phyloP scores from a whole-genome alignment of 345 rosid species.

The Litchi chinensis region DNA sequence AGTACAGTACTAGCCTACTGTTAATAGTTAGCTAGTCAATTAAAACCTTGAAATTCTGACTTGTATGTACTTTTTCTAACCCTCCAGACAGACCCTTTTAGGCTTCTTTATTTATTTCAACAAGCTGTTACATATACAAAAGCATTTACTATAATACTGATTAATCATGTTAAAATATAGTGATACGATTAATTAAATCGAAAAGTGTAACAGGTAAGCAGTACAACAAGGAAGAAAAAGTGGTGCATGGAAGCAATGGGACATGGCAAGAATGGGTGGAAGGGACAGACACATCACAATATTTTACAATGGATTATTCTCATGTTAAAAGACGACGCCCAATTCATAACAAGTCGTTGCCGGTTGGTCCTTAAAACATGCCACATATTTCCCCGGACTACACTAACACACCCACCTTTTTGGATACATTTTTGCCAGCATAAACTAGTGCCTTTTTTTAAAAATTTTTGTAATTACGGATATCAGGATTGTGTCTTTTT shows the following conservation, averaged over 20 bases:
- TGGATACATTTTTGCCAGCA: conserved; percentile 23
- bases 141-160: too few relatives aligned
- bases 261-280: conserved; percentile 39
- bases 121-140: neutral
- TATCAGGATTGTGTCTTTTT: conserved; percentile 14
- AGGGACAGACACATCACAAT: conserved; percentile 39
- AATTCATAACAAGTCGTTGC: conserved; percentile 74
- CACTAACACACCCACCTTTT: neutral
- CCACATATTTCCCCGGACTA: neutral
- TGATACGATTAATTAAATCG: too few relatives aligned
- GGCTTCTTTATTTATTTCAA: neutral
- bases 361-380: conserved; percentile 48
- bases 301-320: conserved; percentile 74
- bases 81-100: neutral
- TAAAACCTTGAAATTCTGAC: too few relatives aligned
- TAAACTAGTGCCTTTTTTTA: conserved; percentile 19
- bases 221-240: conserved; percentile 24
- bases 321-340: conserved; percentile 68
- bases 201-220: conserved; percentile 28
- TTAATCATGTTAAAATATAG: too few relatives aligned
- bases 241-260: conserved; percentile 32
- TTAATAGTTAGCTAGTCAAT: too few relatives aligned
- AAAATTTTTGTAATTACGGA: conserved; percentile 32
- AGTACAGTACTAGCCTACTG: too few relatives aligned
- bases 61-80: neutral